Evolutionary conservation across 2,329 filamentous ascomycete species (phyloP).

Genomic region (Venturiaceae sp.): DNA sequence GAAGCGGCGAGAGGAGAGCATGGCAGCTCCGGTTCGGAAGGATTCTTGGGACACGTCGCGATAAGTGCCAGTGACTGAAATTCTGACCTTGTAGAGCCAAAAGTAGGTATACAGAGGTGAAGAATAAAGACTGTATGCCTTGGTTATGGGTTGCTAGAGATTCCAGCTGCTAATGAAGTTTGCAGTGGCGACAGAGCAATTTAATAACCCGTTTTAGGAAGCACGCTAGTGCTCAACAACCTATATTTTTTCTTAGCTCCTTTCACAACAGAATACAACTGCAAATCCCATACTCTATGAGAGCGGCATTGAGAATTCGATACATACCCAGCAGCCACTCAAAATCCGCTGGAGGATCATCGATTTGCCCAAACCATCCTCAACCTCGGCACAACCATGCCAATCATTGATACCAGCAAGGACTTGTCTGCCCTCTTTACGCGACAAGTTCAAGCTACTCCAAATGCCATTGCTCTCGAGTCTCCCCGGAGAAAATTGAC

Average conservation of each 20-base stretch:
- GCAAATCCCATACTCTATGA: background rate
- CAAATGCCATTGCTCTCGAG: conserved; percentile 61
- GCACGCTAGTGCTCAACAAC: background rate
- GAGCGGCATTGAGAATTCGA: background rate
- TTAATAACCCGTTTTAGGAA: background rate
- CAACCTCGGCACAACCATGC: conserved; percentile 35
- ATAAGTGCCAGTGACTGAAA: too few species aligned
- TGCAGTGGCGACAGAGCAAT: background rate
- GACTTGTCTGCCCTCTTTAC: conserved; percentile 64
- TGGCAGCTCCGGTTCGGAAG: too few species aligned
- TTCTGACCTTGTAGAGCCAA: too few species aligned
- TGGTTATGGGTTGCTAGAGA: too few species aligned
- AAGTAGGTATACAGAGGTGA: too few species aligned
- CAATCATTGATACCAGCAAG: conserved; percentile 59
- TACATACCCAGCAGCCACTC: background rate
- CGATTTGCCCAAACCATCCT: background rate
- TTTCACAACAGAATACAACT: background rate
- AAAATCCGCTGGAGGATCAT: background rate
- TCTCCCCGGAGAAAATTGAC: conserved; percentile 59
- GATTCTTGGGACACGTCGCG: too few species aligned
- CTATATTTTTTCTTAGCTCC: background rate
- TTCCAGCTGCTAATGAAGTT: background rate
- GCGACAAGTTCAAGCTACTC: conserved; percentile 58
- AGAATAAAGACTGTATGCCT: too few species aligned
- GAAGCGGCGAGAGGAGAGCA: too few species aligned